A percentile compares a stretch with the other conserved stretches of the same genome.
phyloP scores from a whole-genome alignment of 2,329 filamentous ascomycete genomes.

The Monascus ruber region DNA sequence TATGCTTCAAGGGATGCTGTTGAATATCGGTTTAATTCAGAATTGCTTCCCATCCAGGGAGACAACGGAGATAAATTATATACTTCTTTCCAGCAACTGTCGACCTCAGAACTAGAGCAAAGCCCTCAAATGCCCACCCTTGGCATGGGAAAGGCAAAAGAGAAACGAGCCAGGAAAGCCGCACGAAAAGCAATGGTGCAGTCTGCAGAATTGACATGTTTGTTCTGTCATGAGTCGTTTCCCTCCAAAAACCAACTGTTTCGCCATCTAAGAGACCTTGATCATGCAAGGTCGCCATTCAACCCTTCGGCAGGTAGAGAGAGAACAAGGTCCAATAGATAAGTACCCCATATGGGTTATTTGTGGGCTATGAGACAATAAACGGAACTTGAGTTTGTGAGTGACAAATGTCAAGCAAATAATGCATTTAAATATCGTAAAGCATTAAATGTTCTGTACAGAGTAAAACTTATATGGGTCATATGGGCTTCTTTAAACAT shows the following conservation, averaged over 20 bases:
- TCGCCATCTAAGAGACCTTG: conserved; percentile 54
- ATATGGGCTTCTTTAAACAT: not conserved
- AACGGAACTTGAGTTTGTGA: no score
- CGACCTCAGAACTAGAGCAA: conserved; percentile 11
- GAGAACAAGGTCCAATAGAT: not conserved
- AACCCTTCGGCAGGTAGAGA: not conserved
- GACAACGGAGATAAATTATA: conserved; percentile 6
- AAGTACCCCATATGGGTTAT: no score
- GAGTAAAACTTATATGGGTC: not conserved
- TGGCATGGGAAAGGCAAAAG: conserved; percentile 42
- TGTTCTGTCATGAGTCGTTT: conserved; percentile 67
- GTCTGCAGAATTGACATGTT: conserved; percentile 51
- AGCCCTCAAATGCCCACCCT: conserved; percentile 5
- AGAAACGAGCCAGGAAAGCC: conserved; percentile 41
- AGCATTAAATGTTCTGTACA: not conserved
- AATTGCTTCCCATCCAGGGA: conserved; percentile 5
- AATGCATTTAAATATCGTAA: not conserved
- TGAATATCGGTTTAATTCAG: conserved; percentile 24
- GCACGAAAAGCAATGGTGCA: conserved; percentile 20
- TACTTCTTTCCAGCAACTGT: conserved; percentile 8
- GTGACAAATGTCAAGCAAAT: no score
- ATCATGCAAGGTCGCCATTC: conserved; percentile 48
- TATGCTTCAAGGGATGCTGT: conserved; percentile 34
- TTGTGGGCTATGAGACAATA: no score
- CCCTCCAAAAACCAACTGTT: conserved; percentile 63